Evolutionary conservation across 1,139 yeast species (phyloP).

Genomic region (Saccharomyces uvarum): DNA sequence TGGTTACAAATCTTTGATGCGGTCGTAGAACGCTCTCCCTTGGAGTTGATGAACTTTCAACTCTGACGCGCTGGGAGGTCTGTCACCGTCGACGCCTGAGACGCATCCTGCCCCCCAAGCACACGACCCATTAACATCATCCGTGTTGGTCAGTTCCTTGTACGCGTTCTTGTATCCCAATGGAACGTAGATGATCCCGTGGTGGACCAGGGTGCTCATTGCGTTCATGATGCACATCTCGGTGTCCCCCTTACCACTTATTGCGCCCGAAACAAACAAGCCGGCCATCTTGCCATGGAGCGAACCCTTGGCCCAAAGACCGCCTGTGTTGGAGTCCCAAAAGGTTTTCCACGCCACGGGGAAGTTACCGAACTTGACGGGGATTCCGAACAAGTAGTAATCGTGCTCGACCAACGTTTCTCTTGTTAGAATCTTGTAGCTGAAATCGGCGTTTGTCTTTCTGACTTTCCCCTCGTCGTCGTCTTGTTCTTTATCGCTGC

Average conservation of each 20-base stretch:
- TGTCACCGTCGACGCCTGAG: conserved; percentile 66
- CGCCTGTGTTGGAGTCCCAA: conserved; percentile 64
- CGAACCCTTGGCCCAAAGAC: conserved; percentile 65
- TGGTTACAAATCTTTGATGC: conserved; percentile 6
- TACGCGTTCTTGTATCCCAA: conserved; percentile 60
- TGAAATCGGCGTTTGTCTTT: conserved; percentile 11
- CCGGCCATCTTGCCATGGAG: conserved; percentile 65
- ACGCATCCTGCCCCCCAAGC: conserved; percentile 77
- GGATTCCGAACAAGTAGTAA: conserved; percentile 65
- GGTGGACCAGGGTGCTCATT: conserved; percentile 59
- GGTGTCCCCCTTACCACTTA: conserved; percentile 61
- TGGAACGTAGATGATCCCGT: conserved; percentile 68
- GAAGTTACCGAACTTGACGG: conserved; percentile 68
- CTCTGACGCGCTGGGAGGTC: conserved; percentile 57
- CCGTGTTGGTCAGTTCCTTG: conserved; percentile 45
- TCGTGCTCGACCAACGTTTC: conserved; percentile 53
- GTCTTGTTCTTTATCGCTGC: conserved; percentile 39
- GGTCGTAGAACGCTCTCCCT: conserved; percentile 40
- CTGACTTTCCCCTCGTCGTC: conserved; percentile 35
- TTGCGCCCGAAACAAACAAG: conserved; percentile 61
- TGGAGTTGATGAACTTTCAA: conserved; percentile 47
- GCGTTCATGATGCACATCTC: conserved; percentile 56
- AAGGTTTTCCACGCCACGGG: conserved; percentile 69
- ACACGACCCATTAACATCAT: conserved; percentile 66
- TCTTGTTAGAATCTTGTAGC: conserved; percentile 52